Conservation (phyloP, 441 rosid species). For the Croton laevigatus region DNA sequence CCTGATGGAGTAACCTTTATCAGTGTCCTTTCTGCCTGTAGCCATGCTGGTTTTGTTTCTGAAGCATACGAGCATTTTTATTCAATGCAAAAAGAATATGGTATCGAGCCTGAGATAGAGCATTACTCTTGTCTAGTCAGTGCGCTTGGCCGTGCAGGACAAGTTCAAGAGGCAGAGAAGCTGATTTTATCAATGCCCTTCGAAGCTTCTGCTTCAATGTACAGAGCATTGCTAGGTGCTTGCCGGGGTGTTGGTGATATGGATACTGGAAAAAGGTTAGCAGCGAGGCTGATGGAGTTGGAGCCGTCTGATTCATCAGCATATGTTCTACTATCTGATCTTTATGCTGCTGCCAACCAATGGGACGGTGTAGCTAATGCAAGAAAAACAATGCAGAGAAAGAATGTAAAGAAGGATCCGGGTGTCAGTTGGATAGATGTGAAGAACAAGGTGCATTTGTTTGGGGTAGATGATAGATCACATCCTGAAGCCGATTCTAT, state of each 20-base stretch:
- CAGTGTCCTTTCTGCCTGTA: slow-evolving; percentile 33
- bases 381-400: slow-evolving; percentile 26
- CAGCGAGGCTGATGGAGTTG: slow-evolving; percentile 27
- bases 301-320: slow-evolving; percentile 33
- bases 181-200: slow-evolving; percentile 33
- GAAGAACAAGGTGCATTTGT: slow-evolving; percentile 26
- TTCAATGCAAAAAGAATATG: slow-evolving; percentile 29
- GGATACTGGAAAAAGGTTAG: slow-evolving; percentile 30
- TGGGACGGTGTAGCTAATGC: slow-evolving; percentile 27
- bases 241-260: slow-evolving; percentile 28
- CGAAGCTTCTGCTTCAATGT: slow-evolving; percentile 32
- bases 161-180: slow-evolving; percentile 28
- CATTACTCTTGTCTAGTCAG: slow-evolving; percentile 35
- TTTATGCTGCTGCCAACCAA: slow-evolving; percentile 25
- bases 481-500: slow-evolving; percentile 24
- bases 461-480: slow-evolving; percentile 28
- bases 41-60: slow-evolving; percentile 28
- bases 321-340: slow-evolving; percentile 30
- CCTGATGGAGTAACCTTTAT: slow-evolving; percentile 34
- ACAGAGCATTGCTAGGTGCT: slow-evolving; percentile 34
- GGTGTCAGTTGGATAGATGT: slow-evolving; percentile 39
- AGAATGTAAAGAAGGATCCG: slow-evolving; percentile 35
- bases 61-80: slow-evolving; percentile 27
- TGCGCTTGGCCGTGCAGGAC: slow-evolving; percentile 34
- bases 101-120: slow-evolving; percentile 32